phyloP scores from a whole-genome alignment of 306 rosid species.

The Parietaria judaica region DNA sequence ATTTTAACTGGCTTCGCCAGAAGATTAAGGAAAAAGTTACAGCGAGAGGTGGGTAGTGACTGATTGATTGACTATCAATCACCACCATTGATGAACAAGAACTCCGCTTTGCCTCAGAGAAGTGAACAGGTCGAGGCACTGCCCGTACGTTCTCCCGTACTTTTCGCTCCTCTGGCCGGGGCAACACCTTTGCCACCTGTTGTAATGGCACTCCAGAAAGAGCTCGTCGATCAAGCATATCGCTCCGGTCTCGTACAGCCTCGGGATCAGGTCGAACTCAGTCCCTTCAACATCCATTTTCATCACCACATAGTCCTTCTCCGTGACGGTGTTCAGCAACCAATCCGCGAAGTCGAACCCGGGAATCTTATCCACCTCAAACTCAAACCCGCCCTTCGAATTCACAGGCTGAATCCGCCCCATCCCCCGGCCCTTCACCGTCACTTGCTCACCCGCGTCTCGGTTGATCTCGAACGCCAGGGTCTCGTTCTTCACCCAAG shows the following conservation, averaged over 20 bases:
- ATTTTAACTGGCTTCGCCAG: too few species aligned
- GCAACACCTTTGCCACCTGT: slow-evolving; percentile 94
- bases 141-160: slow-evolving; percentile 71
- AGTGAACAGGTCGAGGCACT: slow-evolving; percentile 70
- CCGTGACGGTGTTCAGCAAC: slow-evolving; percentile 62
- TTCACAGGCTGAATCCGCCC: slow-evolving; percentile 78
- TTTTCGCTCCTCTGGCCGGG: slow-evolving; percentile 87
- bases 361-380: slow-evolving; percentile 69
- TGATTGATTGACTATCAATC: slow-evolving; percentile 25
- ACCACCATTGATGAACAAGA: slow-evolving; percentile 99
- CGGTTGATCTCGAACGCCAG: slow-evolving; percentile 67
- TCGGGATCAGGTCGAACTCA: slow-evolving; percentile 78
- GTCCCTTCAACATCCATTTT: slow-evolving; percentile 99
- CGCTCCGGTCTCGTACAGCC: slow-evolving; percentile 77
- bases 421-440: slow-evolving; percentile 79
- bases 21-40: slow-evolving; percentile 14
- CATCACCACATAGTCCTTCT: slow-evolving; percentile 91
- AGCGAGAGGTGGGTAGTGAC: slow-evolving; percentile 5
- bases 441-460: slow-evolving; percentile 62
- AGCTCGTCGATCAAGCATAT: slow-evolving; percentile 88
- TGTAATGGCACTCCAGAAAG: slow-evolving; percentile 94
- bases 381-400: slow-evolving; percentile 26
- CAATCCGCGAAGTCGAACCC: slow-evolving; percentile 83
- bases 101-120: slow-evolving; percentile 83
- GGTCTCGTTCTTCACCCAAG: slow-evolving; percentile 93